Percentiles rank a stretch among this genome's conserved stretches.
These are phyloP conservation scores for Linderniella brevidens DNA, from an alignment of 257 asterid genomes.

Conservation along the genomic window DNA sequence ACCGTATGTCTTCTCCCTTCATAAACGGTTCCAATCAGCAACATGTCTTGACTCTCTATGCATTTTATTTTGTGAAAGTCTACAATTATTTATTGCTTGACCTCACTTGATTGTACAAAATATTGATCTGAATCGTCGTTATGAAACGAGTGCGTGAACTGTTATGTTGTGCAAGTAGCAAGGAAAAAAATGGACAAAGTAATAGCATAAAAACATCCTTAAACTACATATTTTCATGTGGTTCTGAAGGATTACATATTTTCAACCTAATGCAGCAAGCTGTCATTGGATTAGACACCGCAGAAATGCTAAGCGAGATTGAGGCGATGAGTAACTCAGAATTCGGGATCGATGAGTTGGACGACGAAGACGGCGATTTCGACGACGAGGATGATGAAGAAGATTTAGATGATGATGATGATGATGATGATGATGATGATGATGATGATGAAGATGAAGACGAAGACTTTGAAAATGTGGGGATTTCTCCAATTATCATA, in stretches of 20 bases:
- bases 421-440: slow-evolving; percentile 33
- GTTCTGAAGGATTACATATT: slow-evolving; percentile 17
- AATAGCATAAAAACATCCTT: no score
- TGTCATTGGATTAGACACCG: slow-evolving; percentile 74
- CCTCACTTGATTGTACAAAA: no score
- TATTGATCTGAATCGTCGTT: no score
- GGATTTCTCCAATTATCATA: slow-evolving; percentile 8
- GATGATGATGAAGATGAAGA: slow-evolving; percentile 38
- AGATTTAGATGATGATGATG: slow-evolving; percentile 37
- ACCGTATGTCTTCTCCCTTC: no score
- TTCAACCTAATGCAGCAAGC: slow-evolving; percentile 71
- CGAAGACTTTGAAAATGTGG: slow-evolving; percentile 38
- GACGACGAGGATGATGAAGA: slow-evolving; percentile 59
- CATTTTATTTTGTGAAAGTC: not conserved
- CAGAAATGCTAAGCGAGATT: slow-evolving; percentile 70
- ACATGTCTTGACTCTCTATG: no score
- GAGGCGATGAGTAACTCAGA: slow-evolving; percentile 63
- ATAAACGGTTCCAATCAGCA: no score
- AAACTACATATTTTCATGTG: no score
- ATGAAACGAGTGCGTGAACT: no score
- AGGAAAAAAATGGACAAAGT: no score
- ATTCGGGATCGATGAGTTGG: slow-evolving; percentile 55
- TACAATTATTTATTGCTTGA: no score
- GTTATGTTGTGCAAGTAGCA: no score
- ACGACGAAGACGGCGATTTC: slow-evolving; percentile 50